Conservation (phyloP, 306 rosid genomes). For the Potentilla sterilis region DNA sequence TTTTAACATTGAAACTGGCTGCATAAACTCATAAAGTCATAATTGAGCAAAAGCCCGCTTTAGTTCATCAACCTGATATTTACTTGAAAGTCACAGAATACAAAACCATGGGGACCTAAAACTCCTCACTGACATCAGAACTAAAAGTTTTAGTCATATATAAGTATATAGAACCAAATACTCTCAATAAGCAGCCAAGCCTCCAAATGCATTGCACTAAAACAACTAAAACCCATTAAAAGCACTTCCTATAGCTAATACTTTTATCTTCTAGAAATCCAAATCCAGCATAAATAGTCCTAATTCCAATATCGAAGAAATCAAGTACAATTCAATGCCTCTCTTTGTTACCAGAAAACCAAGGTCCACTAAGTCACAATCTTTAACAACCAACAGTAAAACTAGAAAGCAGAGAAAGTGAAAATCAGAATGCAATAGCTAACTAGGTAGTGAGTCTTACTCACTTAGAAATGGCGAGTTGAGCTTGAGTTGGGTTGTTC, state of each 20-base stretch:
- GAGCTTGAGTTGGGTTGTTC: constrained; percentile 31
- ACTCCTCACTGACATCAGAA: too few relatives aligned
- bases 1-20: too few relatives aligned
- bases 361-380: background rate
- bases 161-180: too few relatives aligned
- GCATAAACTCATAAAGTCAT: too few relatives aligned
- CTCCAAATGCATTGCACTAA: background rate
- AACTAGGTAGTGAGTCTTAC: background rate
- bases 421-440: background rate
- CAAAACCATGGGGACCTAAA: too few relatives aligned
- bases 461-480: constrained; percentile 27
- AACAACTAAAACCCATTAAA: background rate
- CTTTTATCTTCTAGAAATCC: background rate
- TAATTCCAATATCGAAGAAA: background rate
- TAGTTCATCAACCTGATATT: too few relatives aligned
- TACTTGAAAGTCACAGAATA: too few relatives aligned
- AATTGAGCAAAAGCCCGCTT: too few relatives aligned
- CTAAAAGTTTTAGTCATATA: too few relatives aligned
- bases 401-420: background rate
- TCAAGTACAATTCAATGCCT: background rate
- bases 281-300: background rate
- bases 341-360: constrained; percentile 7
- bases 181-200: background rate
- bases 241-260: too few relatives aligned
- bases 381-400: background rate